A percentile compares a stretch with the other conserved stretches of the same genome.
Conservation (phyloP, 1,284 basidiomycete genomes). For the Farysia itapuensis region DNA sequence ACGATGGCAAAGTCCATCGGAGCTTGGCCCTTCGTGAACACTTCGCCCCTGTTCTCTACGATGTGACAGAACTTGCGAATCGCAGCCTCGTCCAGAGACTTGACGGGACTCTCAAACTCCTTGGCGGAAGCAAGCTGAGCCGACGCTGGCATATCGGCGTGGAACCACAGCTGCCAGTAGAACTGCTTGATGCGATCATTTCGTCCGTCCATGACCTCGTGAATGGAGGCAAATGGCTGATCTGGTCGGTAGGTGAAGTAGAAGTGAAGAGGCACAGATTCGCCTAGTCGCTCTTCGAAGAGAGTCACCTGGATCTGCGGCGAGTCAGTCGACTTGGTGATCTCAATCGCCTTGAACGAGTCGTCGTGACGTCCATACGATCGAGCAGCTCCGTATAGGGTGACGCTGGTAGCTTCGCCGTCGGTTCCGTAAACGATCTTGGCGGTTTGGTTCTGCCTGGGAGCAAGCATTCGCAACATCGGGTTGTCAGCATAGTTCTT, state of each 20-base stretch:
- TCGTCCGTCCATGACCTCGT: slow-evolving; percentile 81
- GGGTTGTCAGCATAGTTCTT: slow-evolving; percentile 79
- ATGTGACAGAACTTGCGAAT: slow-evolving; percentile 90
- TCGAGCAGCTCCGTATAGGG: slow-evolving; percentile 75
- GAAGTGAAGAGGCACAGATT: slow-evolving; percentile 77
- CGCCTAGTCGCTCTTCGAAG: slow-evolving; percentile 78
- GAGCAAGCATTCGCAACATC: slow-evolving; percentile 80
- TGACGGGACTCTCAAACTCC: slow-evolving; percentile 40
- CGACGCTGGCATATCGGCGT: slow-evolving; percentile 47
- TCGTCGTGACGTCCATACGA: slow-evolving; percentile 75
- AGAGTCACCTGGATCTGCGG: slow-evolving; percentile 73
- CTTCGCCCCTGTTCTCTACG: slow-evolving; percentile 87
- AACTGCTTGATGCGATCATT: slow-evolving; percentile 81
- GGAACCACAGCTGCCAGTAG: slow-evolving; percentile 57
- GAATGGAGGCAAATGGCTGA: slow-evolving; percentile 87
- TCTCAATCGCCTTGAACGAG: slow-evolving; percentile 79
- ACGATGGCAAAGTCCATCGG: slow-evolving; percentile 99
- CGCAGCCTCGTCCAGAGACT: slow-evolving; percentile 66
- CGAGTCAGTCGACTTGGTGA: slow-evolving; percentile 37
- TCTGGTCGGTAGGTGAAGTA: slow-evolving; percentile 85
- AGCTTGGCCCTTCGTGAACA: slow-evolving; percentile 69
- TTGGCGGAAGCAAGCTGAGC: slow-evolving; percentile 28
- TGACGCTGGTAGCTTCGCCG: slow-evolving; percentile 65
- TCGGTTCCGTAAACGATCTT: slow-evolving; percentile 65
- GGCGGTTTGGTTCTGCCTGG: slow-evolving; percentile 77